Percentiles rank a stretch among this genome's conserved stretches.
Conservation (phyloP, 2,329 filamentous ascomycete genomes). For the Drechmeria coniospora region DNA sequence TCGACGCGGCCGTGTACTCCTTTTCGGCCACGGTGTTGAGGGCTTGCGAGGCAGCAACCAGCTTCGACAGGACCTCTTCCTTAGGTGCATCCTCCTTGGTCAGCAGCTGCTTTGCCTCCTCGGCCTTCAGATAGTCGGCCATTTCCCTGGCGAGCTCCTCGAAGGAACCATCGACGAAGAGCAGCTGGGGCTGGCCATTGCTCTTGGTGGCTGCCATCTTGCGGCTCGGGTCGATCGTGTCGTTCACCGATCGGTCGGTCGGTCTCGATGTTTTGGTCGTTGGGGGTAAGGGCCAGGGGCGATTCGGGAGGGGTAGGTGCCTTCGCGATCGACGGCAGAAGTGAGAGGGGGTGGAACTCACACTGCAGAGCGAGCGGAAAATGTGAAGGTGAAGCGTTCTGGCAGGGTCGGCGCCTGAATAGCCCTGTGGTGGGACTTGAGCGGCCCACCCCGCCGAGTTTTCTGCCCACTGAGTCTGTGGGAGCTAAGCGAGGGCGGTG, state of each 20-base stretch:
- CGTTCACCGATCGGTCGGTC: conserved; percentile 7
- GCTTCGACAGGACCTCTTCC: conserved; percentile 78
- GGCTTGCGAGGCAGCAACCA: conserved; percentile 62
- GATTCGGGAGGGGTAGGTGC: conserved; percentile 4
- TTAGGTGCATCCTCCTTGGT: conserved; percentile 51
- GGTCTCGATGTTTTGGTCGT: conserved; percentile 4
- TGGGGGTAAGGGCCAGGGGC: too few species aligned
- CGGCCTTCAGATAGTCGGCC: conserved; percentile 79
- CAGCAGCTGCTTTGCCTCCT: conserved; percentile 62
- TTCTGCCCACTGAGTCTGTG: conserved; percentile 22
- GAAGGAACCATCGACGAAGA: conserved; percentile 82
- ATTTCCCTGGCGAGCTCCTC: conserved; percentile 89
- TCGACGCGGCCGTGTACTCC: conserved; percentile 92
- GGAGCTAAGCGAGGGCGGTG: conserved; percentile 26
- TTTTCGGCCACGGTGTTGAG: conserved; percentile 85
- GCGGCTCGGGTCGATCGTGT: conserved; percentile 5
- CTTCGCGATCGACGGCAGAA: conserved; percentile 9
- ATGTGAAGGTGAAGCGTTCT: conserved; percentile 13
- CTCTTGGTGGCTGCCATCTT: conserved; percentile 18
- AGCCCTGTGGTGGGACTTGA: conserved; percentile 23
- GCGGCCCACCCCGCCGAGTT: conserved; percentile 20
- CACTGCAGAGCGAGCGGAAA: conserved; percentile 8
- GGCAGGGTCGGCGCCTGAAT: conserved; percentile 18
- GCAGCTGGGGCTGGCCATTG: conserved; percentile 39
- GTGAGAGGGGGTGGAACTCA: conserved; percentile 10